Percentiles rank a stretch among this genome's conserved stretches.
Evolutionary conservation across 495 filamentous ascomycete genomes (phyloP).

Genomic region (Penicillium angulare): DNA sequence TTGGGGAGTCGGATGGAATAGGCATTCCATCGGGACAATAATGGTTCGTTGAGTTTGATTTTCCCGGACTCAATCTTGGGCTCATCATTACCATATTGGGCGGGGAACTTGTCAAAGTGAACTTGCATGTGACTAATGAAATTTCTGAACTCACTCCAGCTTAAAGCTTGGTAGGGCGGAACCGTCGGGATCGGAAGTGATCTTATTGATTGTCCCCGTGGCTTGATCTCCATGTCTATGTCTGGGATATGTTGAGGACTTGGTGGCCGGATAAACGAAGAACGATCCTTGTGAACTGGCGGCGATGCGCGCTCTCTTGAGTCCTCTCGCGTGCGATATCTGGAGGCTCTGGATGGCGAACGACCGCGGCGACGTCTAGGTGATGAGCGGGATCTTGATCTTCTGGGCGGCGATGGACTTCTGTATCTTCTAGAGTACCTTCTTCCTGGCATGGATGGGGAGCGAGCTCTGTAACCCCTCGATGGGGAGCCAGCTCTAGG

Average conservation of each 20-base stretch:
- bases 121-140: neutral
- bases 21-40: neutral
- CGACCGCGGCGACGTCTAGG: neutral
- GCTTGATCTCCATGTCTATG: no score
- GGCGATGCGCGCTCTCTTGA: neutral
- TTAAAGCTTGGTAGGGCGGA: neutral
- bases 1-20: neutral
- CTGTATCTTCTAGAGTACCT: neutral
- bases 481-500: neutral
- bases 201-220: no score
- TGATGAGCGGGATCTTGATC: neutral
- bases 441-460: neutral
- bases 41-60: neutral
- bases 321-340: neutral
- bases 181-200: neutral
- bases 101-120: neutral
- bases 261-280: no score
- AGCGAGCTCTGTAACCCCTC: neutral
- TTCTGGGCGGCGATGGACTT: neutral
- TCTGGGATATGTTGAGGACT: no score
- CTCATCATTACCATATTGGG: neutral
- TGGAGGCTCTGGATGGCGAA: neutral
- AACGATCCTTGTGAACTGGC: no score
- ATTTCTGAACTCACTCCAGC: neutral
- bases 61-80: neutral